These are phyloP conservation scores for Cryphonectria carpinicola DNA, from an alignment of 2,329 filamentous ascomycete genomes.

Conservation along the genomic window DNA sequence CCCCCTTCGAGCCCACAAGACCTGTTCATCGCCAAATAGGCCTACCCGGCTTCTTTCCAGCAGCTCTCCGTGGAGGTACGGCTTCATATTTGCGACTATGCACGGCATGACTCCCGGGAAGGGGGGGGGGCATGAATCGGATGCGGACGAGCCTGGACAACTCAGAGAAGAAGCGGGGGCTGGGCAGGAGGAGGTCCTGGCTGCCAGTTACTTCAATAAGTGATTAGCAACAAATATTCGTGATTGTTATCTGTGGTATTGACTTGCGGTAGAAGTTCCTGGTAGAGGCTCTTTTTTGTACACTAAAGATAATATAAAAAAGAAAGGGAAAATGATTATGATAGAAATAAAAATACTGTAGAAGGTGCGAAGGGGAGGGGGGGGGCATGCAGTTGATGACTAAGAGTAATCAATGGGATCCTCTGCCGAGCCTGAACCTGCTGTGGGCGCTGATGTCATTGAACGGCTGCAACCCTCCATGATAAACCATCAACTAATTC, in stretches of 20 bases:
- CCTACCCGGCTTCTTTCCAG: slow-evolving; percentile 50
- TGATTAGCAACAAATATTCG: slow-evolving; percentile 6
- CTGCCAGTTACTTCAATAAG: slow-evolving; percentile 16
- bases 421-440: not conserved
- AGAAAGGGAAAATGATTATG: not conserved
- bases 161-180: slow-evolving; percentile 18
- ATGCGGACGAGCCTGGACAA: slow-evolving; percentile 17
- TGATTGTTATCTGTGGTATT: not conserved
- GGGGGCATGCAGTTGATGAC: not conserved
- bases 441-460: slow-evolving; percentile 13
- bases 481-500: not conserved
- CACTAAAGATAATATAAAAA: not conserved
- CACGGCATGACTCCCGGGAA: not conserved
- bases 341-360: not conserved
- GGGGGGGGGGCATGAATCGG: not conserved
- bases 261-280: not conserved
- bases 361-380: not conserved
- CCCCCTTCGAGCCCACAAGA: slow-evolving; percentile 4
- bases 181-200: slow-evolving; percentile 15
- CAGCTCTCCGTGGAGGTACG: slow-evolving; percentile 52
- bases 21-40: slow-evolving; percentile 43
- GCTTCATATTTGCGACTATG: slow-evolving; percentile 41
- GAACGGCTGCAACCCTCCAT: not conserved
- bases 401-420: not conserved
- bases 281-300: not conserved